Base-by-base conservation (phyloP, 768 basidiomycete species). In the Cystofilobasidium bisporidii region DNA sequence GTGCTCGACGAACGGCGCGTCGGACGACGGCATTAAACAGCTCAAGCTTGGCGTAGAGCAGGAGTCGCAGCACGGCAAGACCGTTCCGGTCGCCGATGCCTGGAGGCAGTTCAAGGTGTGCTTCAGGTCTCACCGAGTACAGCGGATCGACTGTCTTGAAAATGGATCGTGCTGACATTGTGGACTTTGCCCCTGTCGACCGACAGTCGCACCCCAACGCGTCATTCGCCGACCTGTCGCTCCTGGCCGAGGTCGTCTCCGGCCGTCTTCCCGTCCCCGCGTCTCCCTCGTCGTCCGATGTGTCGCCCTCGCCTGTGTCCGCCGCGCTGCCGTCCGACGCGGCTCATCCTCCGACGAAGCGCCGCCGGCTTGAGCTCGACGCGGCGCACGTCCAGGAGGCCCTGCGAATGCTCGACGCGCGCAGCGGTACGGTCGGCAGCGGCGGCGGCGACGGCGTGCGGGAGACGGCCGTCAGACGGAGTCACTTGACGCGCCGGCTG, bases 181-280 rank as follows among this genome's bases (percentile, higher is more conserved):
- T 11, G n/a, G 3, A 4, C 47, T n/a, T 17, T 11, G 36, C 17
- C 36, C 6, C 17, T 5, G 9, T 40, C 20, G 38, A n/a, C n/a
- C n/a, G n/a, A n/a, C 85, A 85, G 77, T 83, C 85, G 15, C 91
- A 94, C 76, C 91, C 91, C 2, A 92, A 91, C 72, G 86, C 88
- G 63, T 83, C 85, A 36, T 91, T 91, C 74, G 84, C 88, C 18
- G 89, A 93, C 77, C 80, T 94, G 62, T 78, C 84, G 2, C 81
- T 94, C 63, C 82, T 94, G 53, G 91, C 91, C 3, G 89, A 90
- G 61, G 91, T 94, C 48, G 90, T 93, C 48, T 86, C 88, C 11
- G 64, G 60, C 28, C 48, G 45, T 33, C 15, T 24, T 2, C 53
- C 45, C 24, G 41, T 32, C 20, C 40, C 33, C 3, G 15, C 41